Evolutionary conservation across 2,329 filamentous ascomycete species (phyloP).

Genomic region (Nannizziopsis barbatae): DNA sequence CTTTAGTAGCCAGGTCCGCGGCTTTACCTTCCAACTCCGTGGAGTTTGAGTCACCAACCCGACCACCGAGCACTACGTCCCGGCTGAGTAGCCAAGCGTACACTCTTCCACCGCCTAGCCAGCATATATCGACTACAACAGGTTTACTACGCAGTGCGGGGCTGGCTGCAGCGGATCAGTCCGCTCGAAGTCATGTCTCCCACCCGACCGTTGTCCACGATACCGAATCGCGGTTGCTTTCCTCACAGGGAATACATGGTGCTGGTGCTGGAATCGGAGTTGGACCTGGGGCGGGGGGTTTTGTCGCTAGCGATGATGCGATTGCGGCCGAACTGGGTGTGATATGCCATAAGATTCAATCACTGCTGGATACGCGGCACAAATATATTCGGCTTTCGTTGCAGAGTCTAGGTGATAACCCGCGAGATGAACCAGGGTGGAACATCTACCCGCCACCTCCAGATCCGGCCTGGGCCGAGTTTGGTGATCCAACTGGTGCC

Average conservation of each 20-base stretch:
- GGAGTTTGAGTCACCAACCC: constrained; percentile 15
- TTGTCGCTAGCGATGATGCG: constrained; percentile 61
- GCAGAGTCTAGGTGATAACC: constrained; percentile 73
- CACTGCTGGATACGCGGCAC: constrained; percentile 73
- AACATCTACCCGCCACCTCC: constrained; percentile 83
- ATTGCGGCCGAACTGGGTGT: constrained; percentile 72
- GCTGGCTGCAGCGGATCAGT: constrained; percentile 38
- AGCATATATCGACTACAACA: constrained; percentile 16
- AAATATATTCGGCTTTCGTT: constrained; percentile 81
- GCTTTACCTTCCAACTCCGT: constrained; percentile 17
- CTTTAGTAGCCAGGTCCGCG: constrained; percentile 24
- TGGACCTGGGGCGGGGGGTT: constrained; percentile 51
- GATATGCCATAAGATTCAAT: constrained; percentile 85
- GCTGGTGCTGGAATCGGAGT: constrained; percentile 49
- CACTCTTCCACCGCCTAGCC: constrained; percentile 6
- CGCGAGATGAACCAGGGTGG: constrained; percentile 74
- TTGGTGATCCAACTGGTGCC: constrained; percentile 35
- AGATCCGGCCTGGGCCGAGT: constrained; percentile 74
- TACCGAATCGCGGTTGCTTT: constrained; percentile 42
- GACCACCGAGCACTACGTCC: constrained; percentile 20
- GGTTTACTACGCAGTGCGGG: constrained; percentile 18
- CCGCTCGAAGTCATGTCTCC: constrained; percentile 39
- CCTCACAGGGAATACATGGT: constrained; percentile 47
- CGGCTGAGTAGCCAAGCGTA: constrained; percentile 16
- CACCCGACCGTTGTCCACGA: constrained; percentile 47